A percentile compares a stretch with the other conserved stretches of the same genome.
Evolutionary conservation across 2,329 filamentous ascomycete genomes (phyloP).

Genomic region (Neophaeococcomyces mojaviensis): DNA sequence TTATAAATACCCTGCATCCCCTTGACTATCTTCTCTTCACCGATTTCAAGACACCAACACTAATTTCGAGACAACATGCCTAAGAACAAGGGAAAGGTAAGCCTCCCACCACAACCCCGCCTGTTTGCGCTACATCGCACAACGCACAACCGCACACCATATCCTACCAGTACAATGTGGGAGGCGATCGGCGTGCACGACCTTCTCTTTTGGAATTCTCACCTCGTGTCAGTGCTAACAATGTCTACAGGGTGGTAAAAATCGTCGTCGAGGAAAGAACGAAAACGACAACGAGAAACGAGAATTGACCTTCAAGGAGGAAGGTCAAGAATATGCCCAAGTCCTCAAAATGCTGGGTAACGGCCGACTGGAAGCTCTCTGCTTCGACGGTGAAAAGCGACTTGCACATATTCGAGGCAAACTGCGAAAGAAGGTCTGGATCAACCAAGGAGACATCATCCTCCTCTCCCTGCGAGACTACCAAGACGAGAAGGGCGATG

Average conservation of each 20-base stretch:
- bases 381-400: conserved; percentile 88
- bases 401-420: conserved; percentile 86
- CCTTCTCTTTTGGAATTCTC: conserved; percentile 5
- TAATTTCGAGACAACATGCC: conserved; percentile 58
- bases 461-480: conserved; percentile 82
- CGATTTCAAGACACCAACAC: not conserved
- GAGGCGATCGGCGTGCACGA: conserved; percentile 3
- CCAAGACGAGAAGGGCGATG: conserved; percentile 88
- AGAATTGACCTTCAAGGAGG: conserved; percentile 97
- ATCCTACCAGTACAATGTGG: conserved; percentile 16
- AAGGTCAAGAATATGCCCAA: conserved; percentile 86
- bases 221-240: conserved; percentile 24
- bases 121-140: conserved; percentile 5
- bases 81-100: conserved; percentile 99
- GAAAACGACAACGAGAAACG: conserved; percentile 99
- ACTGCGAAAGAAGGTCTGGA: conserved; percentile 99
- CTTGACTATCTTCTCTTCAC: not conserved
- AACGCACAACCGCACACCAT: conserved; percentile 10
- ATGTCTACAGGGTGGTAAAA: conserved; percentile 78
- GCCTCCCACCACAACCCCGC: conserved; percentile 26
- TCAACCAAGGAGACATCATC: conserved; percentile 96
- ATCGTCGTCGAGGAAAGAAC: conserved; percentile 96
- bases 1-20: not conserved
- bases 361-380: conserved; percentile 84
- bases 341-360: conserved; percentile 95